A percentile compares a stretch with the other conserved stretches of the same genome.
Conservation (phyloP, 1,284 basidiomycete species). For the Melanopsichium pennsylvanicum region DNA sequence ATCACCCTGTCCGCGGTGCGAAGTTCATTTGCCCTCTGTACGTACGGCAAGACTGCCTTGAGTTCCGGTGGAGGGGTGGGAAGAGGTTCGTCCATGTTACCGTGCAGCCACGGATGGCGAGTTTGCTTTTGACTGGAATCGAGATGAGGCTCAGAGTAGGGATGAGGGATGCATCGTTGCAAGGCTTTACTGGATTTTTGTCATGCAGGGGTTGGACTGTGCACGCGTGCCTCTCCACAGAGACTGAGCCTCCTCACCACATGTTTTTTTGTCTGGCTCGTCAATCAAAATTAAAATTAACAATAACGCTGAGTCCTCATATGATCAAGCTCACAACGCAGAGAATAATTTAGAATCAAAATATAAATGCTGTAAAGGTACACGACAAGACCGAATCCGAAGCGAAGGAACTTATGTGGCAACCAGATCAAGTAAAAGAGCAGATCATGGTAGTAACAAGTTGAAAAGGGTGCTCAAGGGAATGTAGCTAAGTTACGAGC, state of each 20-base stretch:
- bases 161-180: not conserved
- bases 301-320: too few species aligned
- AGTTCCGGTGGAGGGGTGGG: slow-evolving; percentile 51
- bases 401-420: not conserved
- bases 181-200: too few species aligned
- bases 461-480: too few species aligned
- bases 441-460: too few species aligned
- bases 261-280: too few species aligned
- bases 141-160: too few species aligned
- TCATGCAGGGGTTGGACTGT: slow-evolving; percentile 18
- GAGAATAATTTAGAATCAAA: not conserved
- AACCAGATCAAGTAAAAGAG: too few species aligned
- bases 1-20: slow-evolving; percentile 81
- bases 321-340: too few species aligned
- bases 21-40: slow-evolving; percentile 90
- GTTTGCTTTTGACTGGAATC: too few species aligned
- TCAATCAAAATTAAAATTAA: too few species aligned
- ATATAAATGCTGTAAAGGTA: slow-evolving; percentile 6
- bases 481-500: slow-evolving; percentile 9
- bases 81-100: slow-evolving; percentile 40
- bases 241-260: slow-evolving; percentile 2
- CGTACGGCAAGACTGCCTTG: slow-evolving; percentile 75
- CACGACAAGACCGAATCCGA: slow-evolving; percentile 1
- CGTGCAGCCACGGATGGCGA: too few species aligned
- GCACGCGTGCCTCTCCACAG: too few species aligned